Conservation (phyloP, 2,329 filamentous ascomycete species). For the Metarhizium brunneum region DNA sequence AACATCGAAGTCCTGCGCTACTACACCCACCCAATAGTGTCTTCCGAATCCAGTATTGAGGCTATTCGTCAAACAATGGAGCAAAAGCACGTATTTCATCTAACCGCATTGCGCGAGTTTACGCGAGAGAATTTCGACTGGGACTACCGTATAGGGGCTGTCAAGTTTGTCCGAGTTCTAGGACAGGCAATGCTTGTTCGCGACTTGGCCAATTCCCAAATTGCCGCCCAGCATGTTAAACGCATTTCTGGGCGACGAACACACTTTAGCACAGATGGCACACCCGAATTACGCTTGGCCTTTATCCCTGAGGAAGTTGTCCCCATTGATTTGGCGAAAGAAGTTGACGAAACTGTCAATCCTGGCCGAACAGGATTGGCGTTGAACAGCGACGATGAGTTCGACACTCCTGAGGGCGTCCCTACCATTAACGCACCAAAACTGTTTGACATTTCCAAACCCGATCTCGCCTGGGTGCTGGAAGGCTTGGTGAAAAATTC, state of each 20-base stretch:
- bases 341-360: conserved; percentile 52
- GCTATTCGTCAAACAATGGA: conserved; percentile 17
- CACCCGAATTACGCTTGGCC: conserved; percentile 68
- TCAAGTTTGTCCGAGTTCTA: conserved; percentile 75
- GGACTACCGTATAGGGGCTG: conserved; percentile 66
- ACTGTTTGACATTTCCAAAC: conserved; percentile 54
- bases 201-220: conserved; percentile 31
- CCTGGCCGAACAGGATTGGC: conserved; percentile 46
- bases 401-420: conserved; percentile 16
- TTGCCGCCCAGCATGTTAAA: conserved; percentile 41
- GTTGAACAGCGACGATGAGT: conserved; percentile 58
- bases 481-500: conserved; percentile 22
- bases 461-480: conserved; percentile 38
- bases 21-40: conserved; percentile 83
- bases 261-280: conserved; percentile 66
- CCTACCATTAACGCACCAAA: conserved; percentile 15
- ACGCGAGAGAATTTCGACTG: conserved; percentile 77
- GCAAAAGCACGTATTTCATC: conserved; percentile 15
- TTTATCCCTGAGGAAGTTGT: conserved; percentile 71
- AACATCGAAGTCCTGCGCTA: conserved; percentile 70
- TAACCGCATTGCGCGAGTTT: conserved; percentile 59
- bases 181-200: conserved; percentile 66
- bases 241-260: conserved; percentile 58
- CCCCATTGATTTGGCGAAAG: conserved; percentile 63
- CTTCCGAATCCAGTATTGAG: conserved; percentile 41